Evolutionary conservation across 108 stramenopile genomes (phyloP), one percentile per base, ranked within the genome.

Genomic region (Skeletonema marinoi): DNA sequence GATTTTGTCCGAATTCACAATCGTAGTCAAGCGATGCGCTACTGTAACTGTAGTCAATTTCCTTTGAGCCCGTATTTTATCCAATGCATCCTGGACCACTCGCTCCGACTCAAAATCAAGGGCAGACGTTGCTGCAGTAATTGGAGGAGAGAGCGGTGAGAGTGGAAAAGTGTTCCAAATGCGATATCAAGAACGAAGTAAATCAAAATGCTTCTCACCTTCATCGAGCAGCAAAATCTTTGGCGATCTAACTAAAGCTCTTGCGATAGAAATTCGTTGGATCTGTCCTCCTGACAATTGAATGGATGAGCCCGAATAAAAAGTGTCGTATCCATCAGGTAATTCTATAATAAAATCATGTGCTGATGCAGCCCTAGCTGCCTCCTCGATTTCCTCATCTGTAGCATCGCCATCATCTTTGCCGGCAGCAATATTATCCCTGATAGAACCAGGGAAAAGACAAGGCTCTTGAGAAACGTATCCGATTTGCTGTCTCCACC

Each of bases 231-330:
- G 54, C 17, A 92, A 50, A 36, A 93, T 85, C 66, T 84, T 84
- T 11, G 90, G 90, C 17, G 88, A 85, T 32, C 85, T 70, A 11
- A 91, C 65, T 35, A 96, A 63, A 10, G 90, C 90, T 48, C 91
- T 68, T 13, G 91, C 91, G 77, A 98, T 98, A 25, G 93, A 93
- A 63, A 98, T 93, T 19, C 95, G 80, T 76, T 96, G 95, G 67
- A 90, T 90, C 75, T 96, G 95, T 0, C 95, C 95, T 9, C 95
- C 95, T 30, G 73, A 78, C 3, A 96, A 77, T 68, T 85, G 85
- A 56, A 87, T 76, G 51, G 41, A 19, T 42, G 75, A 36, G 11
- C 78, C 84, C 2, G 71, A 68, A 50, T 77, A 81, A 56, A 78
- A 75, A 3, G 87, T 88, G 61, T 83, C 79, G 70, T 91, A 96